These are phyloP conservation scores for Davidsoniella australis DNA, from an alignment of 2,329 filamentous ascomycete species.

Conservation along the genomic window DNA sequence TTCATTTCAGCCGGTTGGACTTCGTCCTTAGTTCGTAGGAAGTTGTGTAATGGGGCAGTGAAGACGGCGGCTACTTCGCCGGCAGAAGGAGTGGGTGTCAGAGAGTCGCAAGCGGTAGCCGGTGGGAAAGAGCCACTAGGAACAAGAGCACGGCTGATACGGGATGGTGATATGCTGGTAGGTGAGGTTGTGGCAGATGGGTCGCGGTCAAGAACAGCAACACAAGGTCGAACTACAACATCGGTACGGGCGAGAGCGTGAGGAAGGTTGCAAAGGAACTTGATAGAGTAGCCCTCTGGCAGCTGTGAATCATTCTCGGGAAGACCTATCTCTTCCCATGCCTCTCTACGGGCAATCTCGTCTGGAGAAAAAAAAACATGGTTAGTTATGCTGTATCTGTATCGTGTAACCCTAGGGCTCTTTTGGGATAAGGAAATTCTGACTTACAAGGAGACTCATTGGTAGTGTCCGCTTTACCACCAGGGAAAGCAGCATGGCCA, in stretches of 20 bases:
- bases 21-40: slow-evolving; percentile 43
- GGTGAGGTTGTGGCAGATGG: slow-evolving; percentile 20
- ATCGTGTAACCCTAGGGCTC: background rate
- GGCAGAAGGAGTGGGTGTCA: slow-evolving; percentile 70
- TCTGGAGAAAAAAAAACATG: slow-evolving; percentile 27
- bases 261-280: slow-evolving; percentile 75
- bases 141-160: background rate
- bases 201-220: slow-evolving; percentile 57
- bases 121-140: slow-evolving; percentile 1
- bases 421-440: background rate
- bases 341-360: slow-evolving; percentile 75
- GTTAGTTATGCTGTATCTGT: background rate
- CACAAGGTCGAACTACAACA: slow-evolving; percentile 57
- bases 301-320: slow-evolving; percentile 52
- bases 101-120: slow-evolving; percentile 28
- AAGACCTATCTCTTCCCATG: slow-evolving; percentile 83
- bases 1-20: slow-evolving; percentile 6
- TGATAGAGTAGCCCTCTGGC: slow-evolving; percentile 63
- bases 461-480: slow-evolving; percentile 48
- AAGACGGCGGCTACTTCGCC: slow-evolving; percentile 90
- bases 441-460: slow-evolving; percentile 43
- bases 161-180: background rate
- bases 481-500: slow-evolving; percentile 77
- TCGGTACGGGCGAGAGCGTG: slow-evolving; percentile 57
- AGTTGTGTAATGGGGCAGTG: slow-evolving; percentile 73